A percentile compares a stretch with the other conserved stretches of the same genome.
Evolutionary conservation across 148 eudicot species (phyloP).

Genomic region (Euryodendron excelsum): DNA sequence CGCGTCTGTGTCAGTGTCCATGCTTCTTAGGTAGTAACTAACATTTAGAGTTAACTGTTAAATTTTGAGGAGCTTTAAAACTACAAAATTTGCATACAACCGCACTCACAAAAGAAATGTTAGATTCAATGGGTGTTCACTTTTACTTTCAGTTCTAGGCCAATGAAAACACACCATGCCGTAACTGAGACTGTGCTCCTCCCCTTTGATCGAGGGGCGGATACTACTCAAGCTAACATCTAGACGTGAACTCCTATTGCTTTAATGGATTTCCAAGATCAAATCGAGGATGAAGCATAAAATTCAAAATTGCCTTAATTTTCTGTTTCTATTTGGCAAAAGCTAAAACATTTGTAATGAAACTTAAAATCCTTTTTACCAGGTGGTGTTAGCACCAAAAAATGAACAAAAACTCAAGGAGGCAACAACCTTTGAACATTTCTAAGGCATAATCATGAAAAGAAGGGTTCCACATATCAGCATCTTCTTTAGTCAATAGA

Average conservation of each 20-base stretch:
- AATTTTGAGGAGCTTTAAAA: too few species aligned
- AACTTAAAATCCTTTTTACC: not conserved
- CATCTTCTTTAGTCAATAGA: not conserved
- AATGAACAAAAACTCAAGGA: not conserved
- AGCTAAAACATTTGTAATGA: not conserved
- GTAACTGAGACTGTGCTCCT: not conserved
- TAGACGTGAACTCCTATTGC: not conserved
- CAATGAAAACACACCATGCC: not conserved
- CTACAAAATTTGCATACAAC: not conserved
- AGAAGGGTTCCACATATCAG: not conserved
- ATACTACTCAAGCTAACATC: not conserved
- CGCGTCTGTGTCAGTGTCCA: too few species aligned
- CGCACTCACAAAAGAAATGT: not conserved
- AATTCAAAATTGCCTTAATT: not conserved
- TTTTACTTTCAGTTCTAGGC: not conserved
- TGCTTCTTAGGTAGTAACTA: not conserved
- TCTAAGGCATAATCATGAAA: not conserved
- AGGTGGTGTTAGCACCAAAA: not conserved
- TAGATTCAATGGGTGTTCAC: not conserved
- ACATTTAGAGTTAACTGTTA: not conserved
- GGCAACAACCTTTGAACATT: constrained; percentile 3
- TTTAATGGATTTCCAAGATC: not conserved
- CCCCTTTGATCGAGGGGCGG: not conserved
- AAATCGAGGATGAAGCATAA: not conserved
- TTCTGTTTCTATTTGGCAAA: not conserved